These are phyloP conservation scores for Chlorophyllum brunneum DNA, from an alignment of 768 basidiomycete species.

Conservation along the genomic window DNA sequence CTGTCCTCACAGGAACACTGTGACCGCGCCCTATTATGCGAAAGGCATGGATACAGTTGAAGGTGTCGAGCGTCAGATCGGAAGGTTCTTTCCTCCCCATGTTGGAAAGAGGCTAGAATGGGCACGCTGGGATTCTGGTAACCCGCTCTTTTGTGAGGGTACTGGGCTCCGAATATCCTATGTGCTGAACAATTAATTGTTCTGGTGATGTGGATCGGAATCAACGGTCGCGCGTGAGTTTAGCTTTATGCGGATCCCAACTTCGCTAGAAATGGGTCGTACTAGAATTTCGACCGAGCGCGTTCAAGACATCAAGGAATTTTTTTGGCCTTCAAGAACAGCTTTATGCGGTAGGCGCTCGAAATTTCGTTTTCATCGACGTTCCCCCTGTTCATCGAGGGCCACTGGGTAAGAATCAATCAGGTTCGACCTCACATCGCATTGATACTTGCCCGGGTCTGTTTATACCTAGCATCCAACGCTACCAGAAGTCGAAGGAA, in stretches of 20 bases:
- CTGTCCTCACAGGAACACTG: slow-evolving; percentile 27
- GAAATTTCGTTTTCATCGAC: slow-evolving; percentile 58
- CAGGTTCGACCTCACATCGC: not conserved
- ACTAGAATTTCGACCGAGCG: slow-evolving; percentile 21
- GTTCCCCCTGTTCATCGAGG: slow-evolving; percentile 50
- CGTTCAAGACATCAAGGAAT: slow-evolving; percentile 20
- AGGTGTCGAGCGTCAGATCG: slow-evolving; percentile 39
- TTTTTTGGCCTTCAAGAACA: slow-evolving; percentile 44
- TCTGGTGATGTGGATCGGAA: slow-evolving; percentile 62
- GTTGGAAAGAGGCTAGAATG: slow-evolving; percentile 32
- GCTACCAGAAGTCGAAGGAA: slow-evolving; percentile 8
- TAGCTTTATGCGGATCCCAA: not conserved
- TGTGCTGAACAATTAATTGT: not conserved
- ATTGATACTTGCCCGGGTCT: not conserved
- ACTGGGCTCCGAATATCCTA: not conserved
- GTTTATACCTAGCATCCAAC: not conserved
- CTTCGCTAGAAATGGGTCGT: not conserved
- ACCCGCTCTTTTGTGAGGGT: slow-evolving; percentile 45
- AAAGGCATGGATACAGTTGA: slow-evolving; percentile 44
- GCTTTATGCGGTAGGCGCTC: slow-evolving; percentile 45
- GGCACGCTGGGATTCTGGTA: slow-evolving; percentile 37
- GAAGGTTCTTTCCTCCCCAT: slow-evolving; percentile 32
- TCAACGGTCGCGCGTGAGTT: slow-evolving; percentile 59
- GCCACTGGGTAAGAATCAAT: slow-evolving; percentile 35
- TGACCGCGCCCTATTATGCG: slow-evolving; percentile 52